phyloP scores from a whole-genome alignment of 2,329 filamentous ascomycete genomes.

The Fusarium oxysporum region DNA sequence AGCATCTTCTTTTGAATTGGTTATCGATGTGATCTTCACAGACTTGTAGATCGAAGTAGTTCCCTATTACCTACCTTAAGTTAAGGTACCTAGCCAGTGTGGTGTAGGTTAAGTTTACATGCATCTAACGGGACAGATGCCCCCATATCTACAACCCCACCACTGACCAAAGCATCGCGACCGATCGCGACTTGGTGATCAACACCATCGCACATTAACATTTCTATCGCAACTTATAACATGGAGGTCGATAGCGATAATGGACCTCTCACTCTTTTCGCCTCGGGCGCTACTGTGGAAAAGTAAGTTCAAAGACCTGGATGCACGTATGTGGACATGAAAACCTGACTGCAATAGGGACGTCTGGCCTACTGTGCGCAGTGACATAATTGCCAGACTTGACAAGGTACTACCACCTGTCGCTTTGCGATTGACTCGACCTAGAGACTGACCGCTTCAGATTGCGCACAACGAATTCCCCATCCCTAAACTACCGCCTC shows the following conservation, averaged over 20 bases:
- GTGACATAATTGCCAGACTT: constrained; percentile 73
- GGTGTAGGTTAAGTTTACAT: constrained; percentile 25
- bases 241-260: constrained; percentile 70
- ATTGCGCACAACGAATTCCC: constrained; percentile 82
- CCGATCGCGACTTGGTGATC: constrained; percentile 18
- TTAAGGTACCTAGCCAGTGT: not conserved
- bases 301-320: constrained; percentile 57
- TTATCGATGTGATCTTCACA: not conserved
- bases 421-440: not conserved
- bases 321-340: constrained; percentile 18
- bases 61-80: not conserved
- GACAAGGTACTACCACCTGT: constrained; percentile 63
- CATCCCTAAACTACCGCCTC: constrained; percentile 69
- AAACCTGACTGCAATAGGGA: constrained; percentile 60
- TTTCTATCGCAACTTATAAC: constrained; percentile 40
- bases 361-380: constrained; percentile 76
- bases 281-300: constrained; percentile 64
- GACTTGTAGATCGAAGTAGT: not conserved
- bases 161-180: constrained; percentile 26
- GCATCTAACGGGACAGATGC: constrained; percentile 43
- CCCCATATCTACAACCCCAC: constrained; percentile 49
- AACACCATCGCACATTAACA: constrained; percentile 22
- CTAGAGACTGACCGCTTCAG: constrained; percentile 56
- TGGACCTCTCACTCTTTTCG: constrained; percentile 60
- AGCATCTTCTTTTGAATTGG: not conserved